Percentiles rank a stretch among this genome's conserved stretches.
Conservation (phyloP, 2,329 filamentous ascomycete genomes). For the Fusarium vanettenii region DNA sequence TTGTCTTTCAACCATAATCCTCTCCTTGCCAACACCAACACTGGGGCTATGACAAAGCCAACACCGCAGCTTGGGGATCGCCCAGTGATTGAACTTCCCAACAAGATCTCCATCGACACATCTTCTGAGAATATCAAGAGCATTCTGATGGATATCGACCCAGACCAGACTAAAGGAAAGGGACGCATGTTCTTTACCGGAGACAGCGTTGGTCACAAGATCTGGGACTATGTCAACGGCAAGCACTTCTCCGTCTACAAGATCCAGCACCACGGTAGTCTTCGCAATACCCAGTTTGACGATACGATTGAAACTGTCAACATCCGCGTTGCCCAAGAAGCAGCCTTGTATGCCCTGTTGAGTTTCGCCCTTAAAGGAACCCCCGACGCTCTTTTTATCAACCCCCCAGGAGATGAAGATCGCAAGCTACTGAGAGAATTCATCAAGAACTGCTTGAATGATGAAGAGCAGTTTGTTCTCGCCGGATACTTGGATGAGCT, state of each 20-base stretch:
- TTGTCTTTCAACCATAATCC: background rate
- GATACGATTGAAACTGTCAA: background rate
- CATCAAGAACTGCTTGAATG: background rate
- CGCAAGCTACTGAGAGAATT: no score
- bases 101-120: background rate
- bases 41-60: background rate
- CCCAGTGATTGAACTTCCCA: background rate
- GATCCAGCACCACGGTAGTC: background rate
- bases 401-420: background rate
- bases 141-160: background rate
- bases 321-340: background rate
- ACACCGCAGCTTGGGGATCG: background rate
- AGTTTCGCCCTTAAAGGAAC: background rate
- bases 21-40: background rate
- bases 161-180: background rate
- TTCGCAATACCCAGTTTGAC: background rate
- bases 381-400: background rate
- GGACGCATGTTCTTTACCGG: background rate
- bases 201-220: background rate
- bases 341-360: background rate
- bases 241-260: background rate
- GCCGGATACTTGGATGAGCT: background rate
- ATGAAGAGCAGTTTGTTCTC: background rate
- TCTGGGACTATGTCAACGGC: background rate
- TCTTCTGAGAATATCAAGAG: background rate